A percentile compares a stretch with the other conserved stretches of the same genome.
These are phyloP conservation scores for Musa itinerans DNA, from an alignment of 176 grass and related monocot genomes.

Conservation along the genomic window DNA sequence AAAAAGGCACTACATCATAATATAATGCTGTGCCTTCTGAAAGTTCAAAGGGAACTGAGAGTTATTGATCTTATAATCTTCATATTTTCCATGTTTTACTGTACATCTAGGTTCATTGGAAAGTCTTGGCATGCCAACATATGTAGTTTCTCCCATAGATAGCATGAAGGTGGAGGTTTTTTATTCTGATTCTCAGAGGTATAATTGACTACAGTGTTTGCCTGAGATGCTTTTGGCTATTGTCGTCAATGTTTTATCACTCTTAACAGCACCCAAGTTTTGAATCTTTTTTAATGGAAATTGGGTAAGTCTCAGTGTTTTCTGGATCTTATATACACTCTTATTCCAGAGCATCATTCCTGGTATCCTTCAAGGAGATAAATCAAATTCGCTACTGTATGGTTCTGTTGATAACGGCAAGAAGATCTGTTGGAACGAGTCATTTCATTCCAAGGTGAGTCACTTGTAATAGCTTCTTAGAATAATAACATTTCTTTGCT, in stretches of 20 bases:
- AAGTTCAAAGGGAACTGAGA: background rate
- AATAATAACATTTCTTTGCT: background rate
- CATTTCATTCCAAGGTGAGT: constrained; percentile 85
- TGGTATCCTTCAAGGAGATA: constrained; percentile 99
- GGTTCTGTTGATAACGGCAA: constrained; percentile 99
- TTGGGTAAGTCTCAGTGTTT: background rate
- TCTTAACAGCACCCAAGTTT: too few species aligned
- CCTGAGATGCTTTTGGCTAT: too few species aligned
- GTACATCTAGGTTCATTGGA: background rate
- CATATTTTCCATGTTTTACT: constrained; percentile 8
- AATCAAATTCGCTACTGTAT: constrained; percentile 91
- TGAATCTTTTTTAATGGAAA: too few species aligned
- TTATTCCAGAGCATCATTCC: constrained; percentile 85
- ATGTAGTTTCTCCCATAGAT: too few species aligned
- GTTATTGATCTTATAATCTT: background rate
- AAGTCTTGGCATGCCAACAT: background rate
- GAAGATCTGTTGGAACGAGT: constrained; percentile 96
- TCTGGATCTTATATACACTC: constrained; percentile 1
- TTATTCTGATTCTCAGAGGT: background rate
- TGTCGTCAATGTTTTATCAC: too few species aligned
- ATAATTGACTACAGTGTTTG: background rate
- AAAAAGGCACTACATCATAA: background rate
- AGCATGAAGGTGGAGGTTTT: too few species aligned
- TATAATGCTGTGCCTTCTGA: background rate
- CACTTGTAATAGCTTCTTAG: background rate